Percentiles rank a stretch among this genome's conserved stretches.
Conservation (phyloP, 352 stramenopile species). For the Phytophthora meadii region DNA sequence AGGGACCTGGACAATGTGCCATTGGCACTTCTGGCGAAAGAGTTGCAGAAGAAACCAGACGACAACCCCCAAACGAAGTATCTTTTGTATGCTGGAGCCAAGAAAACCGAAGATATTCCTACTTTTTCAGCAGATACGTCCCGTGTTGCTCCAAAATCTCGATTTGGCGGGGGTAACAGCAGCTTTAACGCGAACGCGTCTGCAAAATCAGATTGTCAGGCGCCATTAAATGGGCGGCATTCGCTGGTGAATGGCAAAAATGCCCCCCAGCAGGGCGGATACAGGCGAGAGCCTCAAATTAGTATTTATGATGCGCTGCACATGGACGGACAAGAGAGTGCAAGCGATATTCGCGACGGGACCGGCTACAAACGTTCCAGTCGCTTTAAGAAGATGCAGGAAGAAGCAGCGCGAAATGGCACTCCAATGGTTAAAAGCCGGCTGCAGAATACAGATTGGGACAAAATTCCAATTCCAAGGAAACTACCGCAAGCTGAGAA, state of each 20-base stretch:
- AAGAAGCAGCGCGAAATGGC: conserved; percentile 50
- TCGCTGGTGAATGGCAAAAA: conserved; percentile 21
- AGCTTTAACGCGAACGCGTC: conserved; percentile 4
- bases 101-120: conserved; percentile 35
- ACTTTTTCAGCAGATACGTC: conserved; percentile 19
- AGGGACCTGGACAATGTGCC: conserved; percentile 34
- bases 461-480: conserved; percentile 63
- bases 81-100: conserved; percentile 48
- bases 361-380: conserved; percentile 59
- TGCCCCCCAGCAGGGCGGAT: conserved; percentile 24
- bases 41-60: conserved; percentile 26
- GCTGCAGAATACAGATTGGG: conserved; percentile 49
- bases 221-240: conserved; percentile 8
- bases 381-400: conserved; percentile 62
- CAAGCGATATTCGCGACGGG: conserved; percentile 37
- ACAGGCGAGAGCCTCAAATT: conserved; percentile 53
- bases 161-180: conserved; percentile 30
- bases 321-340: conserved; percentile 48
- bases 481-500: conserved; percentile 27
- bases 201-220: conserved; percentile 3
- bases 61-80: conserved; percentile 41
- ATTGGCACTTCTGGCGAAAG: conserved; percentile 29
- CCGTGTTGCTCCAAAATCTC: conserved; percentile 33
- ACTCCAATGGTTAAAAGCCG: conserved; percentile 46
- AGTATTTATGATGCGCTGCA: conserved; percentile 68